Evolutionary conservation across 176 grass and related monocot genomes (phyloP), one percentile per base, ranked within the genome.

Genomic region (Carex myosuroides): DNA sequence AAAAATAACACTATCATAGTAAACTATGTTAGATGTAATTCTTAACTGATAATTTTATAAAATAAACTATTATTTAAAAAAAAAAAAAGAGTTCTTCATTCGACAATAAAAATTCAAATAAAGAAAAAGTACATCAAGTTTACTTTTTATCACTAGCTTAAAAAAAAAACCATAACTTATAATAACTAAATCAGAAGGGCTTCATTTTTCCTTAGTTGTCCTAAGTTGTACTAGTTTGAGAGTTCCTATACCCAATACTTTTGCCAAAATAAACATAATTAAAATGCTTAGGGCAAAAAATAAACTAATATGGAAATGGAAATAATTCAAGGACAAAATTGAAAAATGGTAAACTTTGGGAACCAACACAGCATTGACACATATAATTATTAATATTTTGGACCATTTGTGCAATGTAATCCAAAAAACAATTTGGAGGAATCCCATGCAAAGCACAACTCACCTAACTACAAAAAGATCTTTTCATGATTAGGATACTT

Each of bases 381-480:
- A 55, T 62, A 24, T 55, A 17, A 12, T 74, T n/a, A n/a, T 71
- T 76, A 17, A 41, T 69, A 55, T 54, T 54, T 48, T 55, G 50
- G 44, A 12, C 44, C 46, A 14, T 11, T 6, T 48, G 14, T 22
- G 70, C 37, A 74, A 74, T 74, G 9, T 75, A 75, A 50, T 75
- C 62, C n/a, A 82, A 62, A 82, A 62, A 65, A 82, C 55, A 82
- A 82, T 26, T 82, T 42, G 80, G 80, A 82, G 39, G 60, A 82
- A 82, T 82, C 60, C 9, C 54, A 42, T 62, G 79, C 42, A 83
- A 44, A 68, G 63, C 6, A 82, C 39, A 62, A 83, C 80, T 83
- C 80, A 52, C 80, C 80, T 67, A 83, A 83, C 80, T 83, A 68
- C 14, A 83, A 67, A 67, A 66, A n/a, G 61, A 21, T 54, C 12